Evolutionary conservation across 2,329 filamentous ascomycete genomes (phyloP).

Genomic region (Fusarium sp.): DNA sequence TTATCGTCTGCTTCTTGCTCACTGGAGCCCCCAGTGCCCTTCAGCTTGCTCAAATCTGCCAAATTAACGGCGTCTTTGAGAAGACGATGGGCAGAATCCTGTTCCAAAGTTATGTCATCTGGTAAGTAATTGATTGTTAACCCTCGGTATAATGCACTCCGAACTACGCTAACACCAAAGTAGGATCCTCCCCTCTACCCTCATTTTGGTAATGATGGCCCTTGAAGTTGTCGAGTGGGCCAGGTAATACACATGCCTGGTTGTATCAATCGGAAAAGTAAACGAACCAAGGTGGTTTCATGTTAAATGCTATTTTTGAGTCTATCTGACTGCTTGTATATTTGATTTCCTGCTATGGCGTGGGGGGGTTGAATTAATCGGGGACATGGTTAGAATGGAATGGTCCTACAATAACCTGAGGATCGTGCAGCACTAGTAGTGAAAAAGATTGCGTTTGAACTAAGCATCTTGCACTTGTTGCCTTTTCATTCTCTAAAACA

Average conservation of each 20-base stretch:
- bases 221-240: conserved; percentile 96
- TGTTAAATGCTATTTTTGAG: background rate
- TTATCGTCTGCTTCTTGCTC: conserved; percentile 97
- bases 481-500: background rate
- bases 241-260: conserved; percentile 35
- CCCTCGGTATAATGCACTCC: conserved; percentile 14
- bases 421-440: background rate
- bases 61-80: conserved; percentile 97
- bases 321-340: conserved; percentile 3
- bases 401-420: background rate
- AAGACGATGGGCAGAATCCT: conserved; percentile 91
- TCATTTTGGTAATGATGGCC: conserved; percentile 90
- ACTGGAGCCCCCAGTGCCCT: conserved; percentile 93
- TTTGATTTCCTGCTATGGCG: conserved; percentile 20
- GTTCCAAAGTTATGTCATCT: conserved; percentile 90
- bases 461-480: conserved; percentile 2
- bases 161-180: conserved; percentile 47
- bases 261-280: conserved; percentile 2
- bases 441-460: conserved; percentile 2
- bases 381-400: conserved; percentile 2
- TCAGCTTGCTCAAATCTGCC: conserved; percentile 97
- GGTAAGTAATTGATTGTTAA: conserved; percentile 68
- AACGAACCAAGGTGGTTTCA: background rate
- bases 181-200: conserved; percentile 93
- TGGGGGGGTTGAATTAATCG: conserved; percentile 11